These are phyloP conservation scores for Heracleum sosnowskyi DNA, from an alignment of 129 eudicot genomes.

Conservation along the genomic window DNA sequence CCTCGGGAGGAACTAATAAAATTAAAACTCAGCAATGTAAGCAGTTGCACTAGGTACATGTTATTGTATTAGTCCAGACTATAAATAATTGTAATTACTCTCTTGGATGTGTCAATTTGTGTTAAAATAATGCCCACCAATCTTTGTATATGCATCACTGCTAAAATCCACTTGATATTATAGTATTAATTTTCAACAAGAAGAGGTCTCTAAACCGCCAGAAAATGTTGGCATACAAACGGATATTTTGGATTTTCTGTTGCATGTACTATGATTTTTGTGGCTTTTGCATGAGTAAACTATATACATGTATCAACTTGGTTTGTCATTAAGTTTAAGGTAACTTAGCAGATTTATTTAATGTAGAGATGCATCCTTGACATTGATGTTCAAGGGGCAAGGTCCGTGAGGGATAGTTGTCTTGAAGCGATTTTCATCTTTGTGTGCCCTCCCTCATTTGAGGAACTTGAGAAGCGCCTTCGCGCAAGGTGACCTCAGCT, in stretches of 20 bases:
- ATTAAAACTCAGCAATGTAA: not conserved
- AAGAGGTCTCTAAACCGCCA: not conserved
- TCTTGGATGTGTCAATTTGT: not conserved
- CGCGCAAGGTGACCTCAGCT: conserved; percentile 67
- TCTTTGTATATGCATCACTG: not conserved
- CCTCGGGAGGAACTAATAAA: not conserved
- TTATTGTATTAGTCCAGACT: not conserved
- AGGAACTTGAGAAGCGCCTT: conserved; percentile 98
- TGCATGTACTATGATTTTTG: not conserved
- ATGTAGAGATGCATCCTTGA: conserved; percentile 98
- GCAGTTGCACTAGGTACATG: not conserved
- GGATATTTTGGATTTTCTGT: not conserved
- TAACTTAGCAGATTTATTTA: conserved; percentile 28
- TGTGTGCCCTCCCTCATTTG: conserved; percentile 85
- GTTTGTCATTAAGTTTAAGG: conserved; percentile 13
- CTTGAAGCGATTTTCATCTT: conserved; percentile 91
- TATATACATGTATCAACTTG: not conserved
- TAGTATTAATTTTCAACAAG: not conserved
- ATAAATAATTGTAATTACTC: not conserved
- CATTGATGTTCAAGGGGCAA: conserved; percentile 99
- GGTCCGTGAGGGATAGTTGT: conserved; percentile 90
- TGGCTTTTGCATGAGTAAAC: not conserved
- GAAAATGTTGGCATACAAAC: not conserved
- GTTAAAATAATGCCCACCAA: not conserved
- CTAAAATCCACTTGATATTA: not conserved